These are phyloP conservation scores for Rhodamnia argentea DNA, from an alignment of 345 rosid species.

Conservation along the genomic window DNA sequence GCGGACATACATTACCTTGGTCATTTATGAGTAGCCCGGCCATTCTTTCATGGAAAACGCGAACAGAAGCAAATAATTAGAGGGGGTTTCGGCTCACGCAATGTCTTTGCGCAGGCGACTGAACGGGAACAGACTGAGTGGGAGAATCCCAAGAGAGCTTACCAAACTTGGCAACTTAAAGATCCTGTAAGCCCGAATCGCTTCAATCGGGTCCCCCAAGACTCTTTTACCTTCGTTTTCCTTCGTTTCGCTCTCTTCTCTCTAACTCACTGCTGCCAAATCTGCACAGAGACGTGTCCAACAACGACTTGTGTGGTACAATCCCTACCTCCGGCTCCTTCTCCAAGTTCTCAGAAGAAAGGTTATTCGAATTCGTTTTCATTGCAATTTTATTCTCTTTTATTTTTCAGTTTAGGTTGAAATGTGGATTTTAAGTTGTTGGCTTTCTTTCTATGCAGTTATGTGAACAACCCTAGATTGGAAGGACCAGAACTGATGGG, in stretches of 20 bases:
- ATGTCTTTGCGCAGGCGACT: constrained; percentile 38
- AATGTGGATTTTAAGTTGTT: not conserved
- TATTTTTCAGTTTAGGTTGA: not conserved
- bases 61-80: not conserved
- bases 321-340: constrained; percentile 56
- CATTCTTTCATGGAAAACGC: not conserved
- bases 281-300: constrained; percentile 44
- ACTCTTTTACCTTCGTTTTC: not conserved
- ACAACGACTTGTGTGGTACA: constrained; percentile 66
- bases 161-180: constrained; percentile 45
- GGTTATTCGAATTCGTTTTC: constrained; percentile 15
- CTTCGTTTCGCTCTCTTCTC: not conserved
- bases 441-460: constrained; percentile 20
- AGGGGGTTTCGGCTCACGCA: not conserved
- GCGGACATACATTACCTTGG: not conserved
- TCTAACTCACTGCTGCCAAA: not conserved
- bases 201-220: not conserved
- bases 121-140: constrained; percentile 49
- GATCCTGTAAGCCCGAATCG: constrained; percentile 35
- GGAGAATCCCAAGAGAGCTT: constrained; percentile 59
- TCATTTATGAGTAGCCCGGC: not conserved
- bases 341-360: constrained; percentile 53
- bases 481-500: constrained; percentile 81
- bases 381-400: not conserved
- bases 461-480: constrained; percentile 40